phyloP scores from a whole-genome alignment of 768 basidiomycete genomes.

The Hericium rajendrae region DNA sequence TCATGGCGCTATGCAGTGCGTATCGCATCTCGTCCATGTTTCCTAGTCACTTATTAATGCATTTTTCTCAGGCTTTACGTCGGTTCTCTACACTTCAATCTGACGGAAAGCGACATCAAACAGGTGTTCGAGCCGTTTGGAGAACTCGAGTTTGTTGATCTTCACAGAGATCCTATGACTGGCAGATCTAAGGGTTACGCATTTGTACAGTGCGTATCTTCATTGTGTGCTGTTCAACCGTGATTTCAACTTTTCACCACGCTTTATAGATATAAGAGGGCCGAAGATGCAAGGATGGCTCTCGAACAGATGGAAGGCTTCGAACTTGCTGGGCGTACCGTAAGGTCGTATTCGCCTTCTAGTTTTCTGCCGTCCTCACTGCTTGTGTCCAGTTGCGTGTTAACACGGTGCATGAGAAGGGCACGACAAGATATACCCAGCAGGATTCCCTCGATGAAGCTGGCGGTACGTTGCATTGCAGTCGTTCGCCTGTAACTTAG shows the following conservation, averaged over 20 bases:
- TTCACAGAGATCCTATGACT: conserved; percentile 90
- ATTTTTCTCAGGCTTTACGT: conserved; percentile 71
- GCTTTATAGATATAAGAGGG: conserved; percentile 62
- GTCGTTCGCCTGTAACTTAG: neutral
- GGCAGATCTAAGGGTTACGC: conserved; percentile 97
- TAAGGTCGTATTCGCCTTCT: conserved; percentile 27
- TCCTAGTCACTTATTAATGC: conserved; percentile 14
- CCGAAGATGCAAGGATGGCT: conserved; percentile 94
- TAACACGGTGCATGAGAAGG: conserved; percentile 90
- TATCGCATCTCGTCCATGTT: conserved; percentile 16
- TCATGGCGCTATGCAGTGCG: conserved; percentile 75
- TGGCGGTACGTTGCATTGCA: conserved; percentile 47
- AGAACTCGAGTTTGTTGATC: conserved; percentile 95
- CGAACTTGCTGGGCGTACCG: conserved; percentile 90
- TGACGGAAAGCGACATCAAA: conserved; percentile 93
- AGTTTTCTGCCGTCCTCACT: conserved; percentile 12
- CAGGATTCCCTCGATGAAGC: conserved; percentile 83
- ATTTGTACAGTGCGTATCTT: conserved; percentile 76
- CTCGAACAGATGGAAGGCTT: conserved; percentile 99
- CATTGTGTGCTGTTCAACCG: neutral
- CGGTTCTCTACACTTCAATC: conserved; percentile 92
- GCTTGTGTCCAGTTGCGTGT: conserved; percentile 55
- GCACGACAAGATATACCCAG: conserved; percentile 62
- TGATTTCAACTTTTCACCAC: neutral
- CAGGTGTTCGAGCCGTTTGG: conserved; percentile 99